Percentiles rank a stretch among this genome's conserved stretches.
Evolutionary conservation across 73 alveolate species (phyloP).

Genomic region (Loxodes magnus): DNA sequence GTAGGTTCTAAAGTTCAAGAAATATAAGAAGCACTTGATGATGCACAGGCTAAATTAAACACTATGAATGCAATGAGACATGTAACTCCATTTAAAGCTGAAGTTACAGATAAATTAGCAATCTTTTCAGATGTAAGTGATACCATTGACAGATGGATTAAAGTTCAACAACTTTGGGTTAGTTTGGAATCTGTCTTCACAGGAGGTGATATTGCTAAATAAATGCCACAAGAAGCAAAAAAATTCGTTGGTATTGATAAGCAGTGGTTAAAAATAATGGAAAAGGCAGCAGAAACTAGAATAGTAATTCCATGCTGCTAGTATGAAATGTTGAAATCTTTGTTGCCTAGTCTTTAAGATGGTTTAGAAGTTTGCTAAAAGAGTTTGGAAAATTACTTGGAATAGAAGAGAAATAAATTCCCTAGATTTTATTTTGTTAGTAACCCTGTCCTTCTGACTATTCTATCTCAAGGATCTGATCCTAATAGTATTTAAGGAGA

Average conservation of each 20-base stretch:
- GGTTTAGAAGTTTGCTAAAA: conserved; percentile 97
- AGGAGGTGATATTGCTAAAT: conserved; percentile 99
- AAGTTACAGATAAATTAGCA: conserved; percentile 65
- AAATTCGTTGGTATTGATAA: conserved; percentile 96
- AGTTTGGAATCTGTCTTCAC: conserved; percentile 98
- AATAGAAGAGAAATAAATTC: conserved; percentile 99
- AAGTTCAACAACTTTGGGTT: conserved; percentile 99
- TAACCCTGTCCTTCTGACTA: conserved; percentile 95
- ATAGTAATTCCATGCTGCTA: conserved; percentile 94
- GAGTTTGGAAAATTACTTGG: conserved; percentile 97
- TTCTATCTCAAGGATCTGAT: conserved; percentile 94
- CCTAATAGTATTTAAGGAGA: conserved; percentile 90
- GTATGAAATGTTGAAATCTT: conserved; percentile 96
- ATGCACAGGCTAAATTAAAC: conserved; percentile 86
- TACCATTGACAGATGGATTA: conserved; percentile 98
- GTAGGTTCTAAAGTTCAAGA: conserved; percentile 94
- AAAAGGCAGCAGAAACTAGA: conserved; percentile 96
- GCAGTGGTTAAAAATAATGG: conserved; percentile 98
- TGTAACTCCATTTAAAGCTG: conserved; percentile 91
- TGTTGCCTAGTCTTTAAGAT: conserved; percentile 87
- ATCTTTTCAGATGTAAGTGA: conserved; percentile 87
- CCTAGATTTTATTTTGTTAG: conserved; percentile 99
- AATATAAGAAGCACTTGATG: conserved; percentile 98
- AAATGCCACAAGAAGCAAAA: conserved; percentile 99
- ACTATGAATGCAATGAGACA: conserved; percentile 91